Evolutionary conservation across 495 filamentous ascomycete species (phyloP).

Genomic region (Ascodesmis nigricans): DNA sequence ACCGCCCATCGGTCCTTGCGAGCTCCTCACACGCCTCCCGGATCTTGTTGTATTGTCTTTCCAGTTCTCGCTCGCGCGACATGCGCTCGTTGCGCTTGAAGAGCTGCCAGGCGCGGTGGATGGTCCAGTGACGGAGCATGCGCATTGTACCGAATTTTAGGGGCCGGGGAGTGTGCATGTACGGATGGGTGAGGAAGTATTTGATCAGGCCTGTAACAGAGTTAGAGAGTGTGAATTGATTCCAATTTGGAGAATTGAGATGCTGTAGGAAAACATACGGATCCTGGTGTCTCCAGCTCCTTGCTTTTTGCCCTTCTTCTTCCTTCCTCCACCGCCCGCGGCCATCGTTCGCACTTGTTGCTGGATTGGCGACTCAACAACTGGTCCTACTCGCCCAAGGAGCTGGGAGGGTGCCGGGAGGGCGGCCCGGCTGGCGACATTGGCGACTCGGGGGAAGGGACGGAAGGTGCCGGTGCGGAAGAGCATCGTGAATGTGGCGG

Average conservation of each 20-base stretch:
- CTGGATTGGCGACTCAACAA: no score
- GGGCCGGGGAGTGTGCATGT: conserved; percentile 15
- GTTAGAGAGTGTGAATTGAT: neutral
- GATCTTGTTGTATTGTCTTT: conserved; percentile 51
- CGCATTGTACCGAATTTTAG: conserved; percentile 33
- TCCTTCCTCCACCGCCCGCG: no score
- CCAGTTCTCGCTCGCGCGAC: conserved; percentile 34
- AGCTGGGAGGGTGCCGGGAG: no score
- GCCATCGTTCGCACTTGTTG: no score
- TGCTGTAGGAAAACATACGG: no score
- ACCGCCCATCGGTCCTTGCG: conserved; percentile 32
- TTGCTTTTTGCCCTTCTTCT: no score
- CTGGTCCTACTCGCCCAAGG: no score
- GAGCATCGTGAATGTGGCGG: no score
- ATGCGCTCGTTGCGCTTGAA: conserved; percentile 32
- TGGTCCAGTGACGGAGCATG: conserved; percentile 91
- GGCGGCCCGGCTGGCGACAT: no score
- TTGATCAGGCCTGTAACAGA: conserved; percentile 15
- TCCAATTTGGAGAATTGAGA: neutral
- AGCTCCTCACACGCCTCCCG: conserved; percentile 45
- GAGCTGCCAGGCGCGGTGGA: conserved; percentile 80
- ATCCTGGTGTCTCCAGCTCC: no score
- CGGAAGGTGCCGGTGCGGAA: no score
- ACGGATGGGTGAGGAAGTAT: conserved; percentile 20
- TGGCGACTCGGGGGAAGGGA: no score